Conservation (phyloP, 139 green algal species). For the Nannochloris sp. region DNA sequence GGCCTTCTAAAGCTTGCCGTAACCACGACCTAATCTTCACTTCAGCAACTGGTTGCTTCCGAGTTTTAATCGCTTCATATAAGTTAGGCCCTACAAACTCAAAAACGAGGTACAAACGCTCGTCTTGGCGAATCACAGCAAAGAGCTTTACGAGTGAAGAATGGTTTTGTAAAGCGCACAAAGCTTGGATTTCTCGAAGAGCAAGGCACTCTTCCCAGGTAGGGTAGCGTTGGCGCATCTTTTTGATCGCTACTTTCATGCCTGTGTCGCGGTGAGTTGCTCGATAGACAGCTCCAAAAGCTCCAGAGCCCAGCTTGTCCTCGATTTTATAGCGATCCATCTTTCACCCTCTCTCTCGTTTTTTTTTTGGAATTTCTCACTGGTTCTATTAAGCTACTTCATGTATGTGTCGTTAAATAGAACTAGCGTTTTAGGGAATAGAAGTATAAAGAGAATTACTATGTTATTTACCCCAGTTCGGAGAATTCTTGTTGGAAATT, state of each 20-base stretch:
- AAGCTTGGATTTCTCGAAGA: conserved; percentile 65
- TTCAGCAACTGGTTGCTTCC: conserved; percentile 74
- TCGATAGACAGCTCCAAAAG: conserved; percentile 84
- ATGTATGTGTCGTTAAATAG: too few species aligned
- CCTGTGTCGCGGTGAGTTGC: conserved; percentile 83
- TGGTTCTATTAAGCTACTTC: too few species aligned
- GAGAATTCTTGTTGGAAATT: too few species aligned
- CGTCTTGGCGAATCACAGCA: conserved; percentile 93
- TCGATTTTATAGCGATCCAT: neutral
- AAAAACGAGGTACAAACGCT: conserved; percentile 96
- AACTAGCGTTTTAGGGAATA: too few species aligned
- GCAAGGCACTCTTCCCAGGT: conserved; percentile 94
- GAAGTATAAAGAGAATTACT: too few species aligned
- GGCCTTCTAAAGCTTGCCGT: conserved; percentile 83
- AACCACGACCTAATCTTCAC: conserved; percentile 71
- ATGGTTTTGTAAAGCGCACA: conserved; percentile 92
- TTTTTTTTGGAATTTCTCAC: too few species aligned
- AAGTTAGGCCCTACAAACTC: conserved; percentile 94
- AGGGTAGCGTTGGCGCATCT: conserved; percentile 98
- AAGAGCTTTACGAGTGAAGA: conserved; percentile 91
- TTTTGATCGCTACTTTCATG: conserved; percentile 95
- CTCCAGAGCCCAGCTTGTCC: neutral
- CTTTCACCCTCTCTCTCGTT: too few species aligned
- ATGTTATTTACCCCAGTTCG: too few species aligned
- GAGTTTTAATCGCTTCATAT: conserved; percentile 92